phyloP scores from a whole-genome alignment of 1,139 yeast species.

The Debaryomycetaceae sp. region DNA sequence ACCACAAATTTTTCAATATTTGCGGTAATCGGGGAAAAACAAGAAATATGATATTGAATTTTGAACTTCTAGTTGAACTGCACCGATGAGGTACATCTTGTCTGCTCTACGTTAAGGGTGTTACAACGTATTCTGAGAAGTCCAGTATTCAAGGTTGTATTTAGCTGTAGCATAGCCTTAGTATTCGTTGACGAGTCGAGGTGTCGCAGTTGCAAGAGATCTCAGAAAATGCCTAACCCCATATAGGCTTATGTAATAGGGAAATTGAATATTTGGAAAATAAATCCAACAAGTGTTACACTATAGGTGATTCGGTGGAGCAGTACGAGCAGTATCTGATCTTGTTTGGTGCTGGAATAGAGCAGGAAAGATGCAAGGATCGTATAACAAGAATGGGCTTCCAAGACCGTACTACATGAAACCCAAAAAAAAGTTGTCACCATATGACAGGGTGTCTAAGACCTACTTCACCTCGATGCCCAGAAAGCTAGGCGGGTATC shows the following conservation, averaged over 20 bases:
- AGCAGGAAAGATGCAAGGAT: conserved; percentile 38
- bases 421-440: conserved; percentile 34
- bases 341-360: conserved; percentile 4
- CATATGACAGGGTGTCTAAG: conserved; percentile 33
- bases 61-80: too few species aligned
- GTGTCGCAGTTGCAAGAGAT: background rate
- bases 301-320: background rate
- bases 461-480: conserved; percentile 35
- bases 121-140: too few species aligned
- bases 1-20: too few species aligned
- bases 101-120: too few species aligned
- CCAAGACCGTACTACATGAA: conserved; percentile 51
- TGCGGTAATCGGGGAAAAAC: too few species aligned
- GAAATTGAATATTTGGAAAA: background rate
- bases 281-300: background rate
- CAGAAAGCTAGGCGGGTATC: conserved; percentile 38
- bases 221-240: background rate
- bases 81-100: too few species aligned
- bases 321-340: background rate
- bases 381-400: conserved; percentile 40
- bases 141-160: too few species aligned
- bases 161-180: too few species aligned
- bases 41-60: too few species aligned
- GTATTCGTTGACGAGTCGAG: background rate
- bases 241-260: background rate